These are phyloP conservation scores for Thelonectria olida DNA, from an alignment of 2,329 filamentous ascomycete genomes.

Conservation along the genomic window DNA sequence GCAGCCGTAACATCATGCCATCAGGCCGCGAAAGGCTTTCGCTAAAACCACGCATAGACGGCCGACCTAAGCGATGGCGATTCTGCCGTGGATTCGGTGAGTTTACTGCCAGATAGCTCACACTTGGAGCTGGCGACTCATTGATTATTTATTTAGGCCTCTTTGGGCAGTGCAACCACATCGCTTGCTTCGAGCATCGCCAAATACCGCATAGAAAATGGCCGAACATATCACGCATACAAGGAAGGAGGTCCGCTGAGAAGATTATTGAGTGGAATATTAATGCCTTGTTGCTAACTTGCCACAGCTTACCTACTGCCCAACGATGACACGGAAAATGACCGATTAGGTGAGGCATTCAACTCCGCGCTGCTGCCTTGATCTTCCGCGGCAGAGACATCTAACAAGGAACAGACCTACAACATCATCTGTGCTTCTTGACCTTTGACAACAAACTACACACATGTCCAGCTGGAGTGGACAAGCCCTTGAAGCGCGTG, in stretches of 20 bases:
- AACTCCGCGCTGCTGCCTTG: neutral
- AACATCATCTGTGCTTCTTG: conserved; percentile 10
- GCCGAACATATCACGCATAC: conserved; percentile 14
- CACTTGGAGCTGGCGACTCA: neutral
- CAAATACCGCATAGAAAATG: conserved; percentile 10
- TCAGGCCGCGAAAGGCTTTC: fast-evolving
- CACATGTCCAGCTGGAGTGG: conserved; percentile 1
- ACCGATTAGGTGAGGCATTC: neutral
- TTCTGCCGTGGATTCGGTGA: neutral
- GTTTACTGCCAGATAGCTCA: neutral
- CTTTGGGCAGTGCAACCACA: neutral
- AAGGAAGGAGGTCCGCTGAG: conserved; percentile 12
- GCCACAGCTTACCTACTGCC: conserved; percentile 3
- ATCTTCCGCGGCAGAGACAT: neutral
- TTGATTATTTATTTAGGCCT: neutral
- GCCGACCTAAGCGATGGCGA: neutral
- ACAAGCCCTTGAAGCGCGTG: conserved; percentile 1
- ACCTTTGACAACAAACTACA: conserved; percentile 13
- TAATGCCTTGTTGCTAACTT: neutral
- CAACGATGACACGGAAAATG: conserved; percentile 13
- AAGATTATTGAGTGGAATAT: fast-evolving
- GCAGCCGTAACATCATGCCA: too few species aligned
- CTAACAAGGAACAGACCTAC: neutral
- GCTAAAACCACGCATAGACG: neutral
- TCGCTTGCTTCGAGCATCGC: conserved; percentile 10